Evolutionary conservation across 2,329 filamentous ascomycete species (phyloP).

Genomic region (Cryphonectria nitschkei): DNA sequence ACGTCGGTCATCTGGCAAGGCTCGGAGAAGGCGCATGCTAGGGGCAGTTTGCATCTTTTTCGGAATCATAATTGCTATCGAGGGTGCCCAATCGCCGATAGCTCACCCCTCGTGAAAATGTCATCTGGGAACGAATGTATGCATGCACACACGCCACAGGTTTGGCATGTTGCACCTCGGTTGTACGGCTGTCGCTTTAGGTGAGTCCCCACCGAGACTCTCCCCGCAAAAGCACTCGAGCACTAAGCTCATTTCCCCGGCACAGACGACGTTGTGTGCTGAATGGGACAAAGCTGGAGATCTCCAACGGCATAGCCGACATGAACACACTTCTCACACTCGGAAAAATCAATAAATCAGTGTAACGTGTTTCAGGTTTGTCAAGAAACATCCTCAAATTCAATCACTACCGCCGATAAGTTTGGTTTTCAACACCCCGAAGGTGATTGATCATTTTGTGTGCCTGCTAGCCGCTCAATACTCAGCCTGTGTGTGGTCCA

Average conservation of each 20-base stretch:
- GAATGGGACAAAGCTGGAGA: neutral
- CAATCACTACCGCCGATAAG: neutral
- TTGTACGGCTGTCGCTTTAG: neutral
- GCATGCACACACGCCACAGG: neutral
- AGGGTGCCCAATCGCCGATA: neutral
- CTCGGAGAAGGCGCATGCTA: slow-evolving; percentile 33
- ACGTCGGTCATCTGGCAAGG: neutral
- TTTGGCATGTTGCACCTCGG: neutral
- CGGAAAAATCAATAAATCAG: neutral
- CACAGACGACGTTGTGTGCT: neutral
- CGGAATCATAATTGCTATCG: neutral
- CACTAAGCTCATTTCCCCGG: neutral
- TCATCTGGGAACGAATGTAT: neutral
- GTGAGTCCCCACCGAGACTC: neutral
- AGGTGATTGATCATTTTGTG: neutral
- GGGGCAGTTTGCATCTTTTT: slow-evolving; percentile 17
- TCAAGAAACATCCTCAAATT: neutral
- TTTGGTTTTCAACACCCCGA: neutral
- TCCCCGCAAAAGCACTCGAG: neutral
- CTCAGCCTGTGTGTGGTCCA: neutral
- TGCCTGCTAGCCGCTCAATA: neutral
- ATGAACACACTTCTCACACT: neutral
- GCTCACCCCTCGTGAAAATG: neutral
- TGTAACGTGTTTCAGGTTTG: neutral
- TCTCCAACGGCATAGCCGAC: neutral